These are phyloP conservation scores for Candida nanaspora DNA, from an alignment of 805 yeast genomes.

Conservation along the genomic window DNA sequence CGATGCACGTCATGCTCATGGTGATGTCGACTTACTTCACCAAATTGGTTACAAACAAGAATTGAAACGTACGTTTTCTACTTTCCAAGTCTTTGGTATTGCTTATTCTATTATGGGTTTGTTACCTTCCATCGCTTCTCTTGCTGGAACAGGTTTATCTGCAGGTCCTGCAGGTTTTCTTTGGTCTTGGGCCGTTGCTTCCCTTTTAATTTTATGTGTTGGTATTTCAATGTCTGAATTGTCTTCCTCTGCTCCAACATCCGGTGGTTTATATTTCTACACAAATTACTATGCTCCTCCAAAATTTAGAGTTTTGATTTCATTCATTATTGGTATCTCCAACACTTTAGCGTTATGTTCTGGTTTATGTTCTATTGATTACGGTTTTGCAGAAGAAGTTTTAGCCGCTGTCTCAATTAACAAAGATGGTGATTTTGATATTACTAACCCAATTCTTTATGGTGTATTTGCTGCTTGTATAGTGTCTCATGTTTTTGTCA, in stretches of 20 bases:
- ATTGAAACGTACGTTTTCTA: constrained; percentile 50
- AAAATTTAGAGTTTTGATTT: constrained; percentile 38
- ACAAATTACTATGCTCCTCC: constrained; percentile 60
- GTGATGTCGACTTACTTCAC: constrained; percentile 31
- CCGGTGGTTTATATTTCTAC: constrained; percentile 68
- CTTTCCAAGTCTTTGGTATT: constrained; percentile 61
- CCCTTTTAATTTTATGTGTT: constrained; percentile 42
- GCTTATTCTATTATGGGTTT: constrained; percentile 71
- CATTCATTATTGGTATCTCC: constrained; percentile 57
- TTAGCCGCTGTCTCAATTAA: constrained; percentile 46
- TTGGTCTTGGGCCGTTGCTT: constrained; percentile 46
- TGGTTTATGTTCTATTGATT: constrained; percentile 57
- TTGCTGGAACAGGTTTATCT: constrained; percentile 45
- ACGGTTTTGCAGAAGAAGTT: constrained; percentile 54
- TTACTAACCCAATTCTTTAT: constrained; percentile 45
- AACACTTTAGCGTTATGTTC: constrained; percentile 58
- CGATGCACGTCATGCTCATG: constrained; percentile 19
- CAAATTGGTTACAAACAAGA: constrained; percentile 71
- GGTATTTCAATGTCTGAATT: constrained; percentile 59
- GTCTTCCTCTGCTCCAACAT: constrained; percentile 62
- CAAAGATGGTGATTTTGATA: constrained; percentile 44
- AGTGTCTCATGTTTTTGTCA: constrained; percentile 38
- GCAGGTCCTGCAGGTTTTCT: constrained; percentile 49
- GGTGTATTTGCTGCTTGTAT: constrained; percentile 60
- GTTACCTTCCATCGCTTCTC: constrained; percentile 54